Evolutionary conservation across 2,329 filamentous ascomycete genomes (phyloP).

Genomic region (Sporothrix sp.): DNA sequence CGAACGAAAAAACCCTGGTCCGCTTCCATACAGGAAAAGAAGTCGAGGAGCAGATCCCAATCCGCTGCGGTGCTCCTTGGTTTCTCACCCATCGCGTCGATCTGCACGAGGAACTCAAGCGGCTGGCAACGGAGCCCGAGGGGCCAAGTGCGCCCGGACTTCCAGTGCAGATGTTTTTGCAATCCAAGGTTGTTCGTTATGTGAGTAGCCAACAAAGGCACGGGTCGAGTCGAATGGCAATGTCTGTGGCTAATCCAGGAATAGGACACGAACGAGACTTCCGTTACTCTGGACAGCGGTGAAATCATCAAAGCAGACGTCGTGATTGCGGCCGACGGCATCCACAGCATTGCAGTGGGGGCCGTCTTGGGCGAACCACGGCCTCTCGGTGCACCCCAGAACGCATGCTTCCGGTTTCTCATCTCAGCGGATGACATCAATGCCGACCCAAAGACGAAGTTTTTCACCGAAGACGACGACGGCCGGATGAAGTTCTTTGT

Average conservation of each 20-base stretch:
- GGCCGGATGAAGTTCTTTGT: conserved; percentile 5
- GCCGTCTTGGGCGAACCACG: background rate
- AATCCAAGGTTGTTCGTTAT: background rate
- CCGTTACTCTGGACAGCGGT: background rate
- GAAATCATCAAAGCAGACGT: background rate
- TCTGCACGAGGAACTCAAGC: conserved; percentile 4
- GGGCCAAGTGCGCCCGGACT: background rate
- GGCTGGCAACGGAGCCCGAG: conserved; percentile 1
- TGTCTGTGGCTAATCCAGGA: background rate
- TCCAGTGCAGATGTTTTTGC: background rate
- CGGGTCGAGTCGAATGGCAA: background rate
- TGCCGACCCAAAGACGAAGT: background rate
- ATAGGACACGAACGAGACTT: background rate
- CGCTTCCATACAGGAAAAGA: conserved; percentile 1
- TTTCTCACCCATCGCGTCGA: conserved; percentile 2
- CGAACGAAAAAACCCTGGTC: background rate
- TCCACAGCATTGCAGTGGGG: conserved; percentile 1
- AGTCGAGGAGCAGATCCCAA: conserved; percentile 4
- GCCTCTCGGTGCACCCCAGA: background rate
- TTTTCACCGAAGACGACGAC: background rate
- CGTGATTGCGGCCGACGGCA: background rate
- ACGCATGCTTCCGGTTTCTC: conserved; percentile 3
- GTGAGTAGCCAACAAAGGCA: too few species aligned
- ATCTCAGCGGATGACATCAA: background rate
- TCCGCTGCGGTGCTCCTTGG: conserved; percentile 1